Evolutionary conservation across 1,284 basidiomycete species (phyloP).

Genomic region (Tremellales sp.): DNA sequence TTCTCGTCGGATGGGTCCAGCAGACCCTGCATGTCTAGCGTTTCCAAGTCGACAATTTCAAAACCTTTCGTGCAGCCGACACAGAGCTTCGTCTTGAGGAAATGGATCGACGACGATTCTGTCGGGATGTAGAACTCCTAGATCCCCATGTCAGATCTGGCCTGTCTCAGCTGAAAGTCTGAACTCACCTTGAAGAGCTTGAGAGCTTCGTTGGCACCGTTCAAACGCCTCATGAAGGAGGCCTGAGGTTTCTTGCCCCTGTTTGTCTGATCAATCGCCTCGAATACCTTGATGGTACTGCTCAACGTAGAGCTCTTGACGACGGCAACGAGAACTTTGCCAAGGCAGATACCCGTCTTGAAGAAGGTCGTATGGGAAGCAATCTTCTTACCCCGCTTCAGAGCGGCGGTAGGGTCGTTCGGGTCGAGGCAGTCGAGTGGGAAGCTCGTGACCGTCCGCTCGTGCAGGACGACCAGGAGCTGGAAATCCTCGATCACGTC

Average conservation of each 20-base stretch:
- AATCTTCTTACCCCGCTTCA: slow-evolving; percentile 92
- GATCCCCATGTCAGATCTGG: neutral
- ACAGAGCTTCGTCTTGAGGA: slow-evolving; percentile 95
- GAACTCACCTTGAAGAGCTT: slow-evolving; percentile 79
- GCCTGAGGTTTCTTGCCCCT: slow-evolving; percentile 80
- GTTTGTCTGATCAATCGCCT: slow-evolving; percentile 87
- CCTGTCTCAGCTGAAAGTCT: neutral
- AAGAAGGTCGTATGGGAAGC: slow-evolving; percentile 97
- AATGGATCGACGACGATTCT: slow-evolving; percentile 93
- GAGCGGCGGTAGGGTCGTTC: slow-evolving; percentile 79
- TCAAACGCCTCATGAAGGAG: slow-evolving; percentile 81
- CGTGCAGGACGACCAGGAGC: slow-evolving; percentile 91
- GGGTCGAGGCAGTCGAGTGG: slow-evolving; percentile 90
- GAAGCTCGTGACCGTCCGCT: slow-evolving; percentile 93
- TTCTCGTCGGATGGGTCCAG: slow-evolving; percentile 88
- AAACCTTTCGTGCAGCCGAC: slow-evolving; percentile 98
- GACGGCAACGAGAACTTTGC: slow-evolving; percentile 92
- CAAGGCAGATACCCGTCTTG: slow-evolving; percentile 90
- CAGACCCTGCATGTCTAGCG: slow-evolving; percentile 91
- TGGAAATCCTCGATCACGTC: slow-evolving; percentile 97
- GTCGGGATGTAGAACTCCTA: slow-evolving; percentile 99
- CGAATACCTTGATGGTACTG: slow-evolving; percentile 95
- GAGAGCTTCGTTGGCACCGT: slow-evolving; percentile 85
- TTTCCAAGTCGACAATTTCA: slow-evolving; percentile 97
- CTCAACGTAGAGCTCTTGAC: slow-evolving; percentile 93